phyloP scores from a whole-genome alignment of 2,329 filamentous ascomycete genomes.

The Ophidiomyces ophidiicola region DNA sequence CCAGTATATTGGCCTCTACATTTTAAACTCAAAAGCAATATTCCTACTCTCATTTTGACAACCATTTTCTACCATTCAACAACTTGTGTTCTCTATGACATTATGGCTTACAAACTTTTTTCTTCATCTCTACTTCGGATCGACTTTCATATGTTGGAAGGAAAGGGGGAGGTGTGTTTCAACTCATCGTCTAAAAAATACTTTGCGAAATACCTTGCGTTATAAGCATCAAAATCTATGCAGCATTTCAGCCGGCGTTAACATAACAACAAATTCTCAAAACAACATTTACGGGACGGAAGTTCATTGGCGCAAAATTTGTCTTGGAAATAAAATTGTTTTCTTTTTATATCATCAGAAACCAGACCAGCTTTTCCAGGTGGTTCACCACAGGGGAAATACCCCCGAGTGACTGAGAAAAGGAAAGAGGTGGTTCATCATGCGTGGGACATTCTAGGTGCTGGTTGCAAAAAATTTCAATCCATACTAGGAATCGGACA shows the following conservation, averaged over 20 bases:
- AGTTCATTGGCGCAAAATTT: neutral
- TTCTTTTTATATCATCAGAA: neutral
- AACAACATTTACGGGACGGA: constrained; percentile 3
- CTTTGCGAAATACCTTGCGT: neutral
- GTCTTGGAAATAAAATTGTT: neutral
- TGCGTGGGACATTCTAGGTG: neutral
- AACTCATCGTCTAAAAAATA: constrained; percentile 2
- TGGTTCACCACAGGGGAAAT: neutral
- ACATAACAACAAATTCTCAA: no score
- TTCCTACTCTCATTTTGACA: neutral
- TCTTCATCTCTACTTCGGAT: neutral
- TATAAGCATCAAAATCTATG: constrained; percentile 4
- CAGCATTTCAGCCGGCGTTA: constrained; percentile 9
- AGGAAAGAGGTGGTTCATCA: neutral
- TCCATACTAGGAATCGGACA: constrained; percentile 4
- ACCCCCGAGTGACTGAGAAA: neutral
- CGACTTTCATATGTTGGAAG: constrained; percentile 1
- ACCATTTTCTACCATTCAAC: neutral
- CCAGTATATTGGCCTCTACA: neutral
- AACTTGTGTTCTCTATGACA: constrained; percentile 7
- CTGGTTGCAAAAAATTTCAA: constrained; percentile 3
- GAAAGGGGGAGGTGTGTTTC: constrained; percentile 1
- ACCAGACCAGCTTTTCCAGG: neutral
- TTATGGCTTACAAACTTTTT: constrained; percentile 7
- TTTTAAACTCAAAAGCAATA: neutral